These are phyloP conservation scores for Agrocybe praecox DNA, from an alignment of 768 basidiomycete species.

Conservation along the genomic window DNA sequence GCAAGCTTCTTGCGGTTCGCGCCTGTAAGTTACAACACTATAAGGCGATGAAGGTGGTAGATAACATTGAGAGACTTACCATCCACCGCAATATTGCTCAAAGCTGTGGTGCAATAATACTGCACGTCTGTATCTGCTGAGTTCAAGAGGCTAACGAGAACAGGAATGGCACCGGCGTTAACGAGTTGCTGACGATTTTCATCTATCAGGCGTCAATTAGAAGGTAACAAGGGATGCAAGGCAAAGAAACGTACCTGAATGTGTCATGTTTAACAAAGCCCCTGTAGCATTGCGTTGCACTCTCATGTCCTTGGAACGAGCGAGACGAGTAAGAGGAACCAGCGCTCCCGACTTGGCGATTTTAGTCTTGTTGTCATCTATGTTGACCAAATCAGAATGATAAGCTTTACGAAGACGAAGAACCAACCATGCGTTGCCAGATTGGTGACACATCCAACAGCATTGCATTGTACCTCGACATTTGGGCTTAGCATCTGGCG, in stretches of 20 bases:
- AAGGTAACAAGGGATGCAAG: conserved; percentile 1
- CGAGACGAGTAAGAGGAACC: conserved; percentile 93
- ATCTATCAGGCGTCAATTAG: conserved; percentile 49
- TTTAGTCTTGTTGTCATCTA: conserved; percentile 99
- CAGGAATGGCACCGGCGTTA: conserved; percentile 97
- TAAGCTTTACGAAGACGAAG: neutral
- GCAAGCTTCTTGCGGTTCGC: conserved; percentile 93
- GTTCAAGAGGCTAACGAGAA: conserved; percentile 91
- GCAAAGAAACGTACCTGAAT: conserved; percentile 71
- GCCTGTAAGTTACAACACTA: conserved; percentile 38
- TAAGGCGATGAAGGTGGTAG: neutral
- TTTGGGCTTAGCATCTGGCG: conserved; percentile 99
- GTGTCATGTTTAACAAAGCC: conserved; percentile 98
- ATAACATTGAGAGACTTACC: conserved; percentile 41
- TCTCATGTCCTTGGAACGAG: conserved; percentile 98
- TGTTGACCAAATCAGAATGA: neutral
- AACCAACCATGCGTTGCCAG: conserved; percentile 92
- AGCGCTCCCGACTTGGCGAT: conserved; percentile 99
- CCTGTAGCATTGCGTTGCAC: conserved; percentile 99
- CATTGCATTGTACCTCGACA: conserved; percentile 99
- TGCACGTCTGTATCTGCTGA: conserved; percentile 99
- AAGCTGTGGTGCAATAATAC: conserved; percentile 98
- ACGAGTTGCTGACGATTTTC: conserved; percentile 99
- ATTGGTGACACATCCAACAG: conserved; percentile 98
- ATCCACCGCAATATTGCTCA: conserved; percentile 99